A percentile compares a stretch with the other conserved stretches of the same genome.
These are phyloP conservation scores for Anethum foeniculum DNA, from an alignment of 140 eudicot species.

Conservation along the genomic window DNA sequence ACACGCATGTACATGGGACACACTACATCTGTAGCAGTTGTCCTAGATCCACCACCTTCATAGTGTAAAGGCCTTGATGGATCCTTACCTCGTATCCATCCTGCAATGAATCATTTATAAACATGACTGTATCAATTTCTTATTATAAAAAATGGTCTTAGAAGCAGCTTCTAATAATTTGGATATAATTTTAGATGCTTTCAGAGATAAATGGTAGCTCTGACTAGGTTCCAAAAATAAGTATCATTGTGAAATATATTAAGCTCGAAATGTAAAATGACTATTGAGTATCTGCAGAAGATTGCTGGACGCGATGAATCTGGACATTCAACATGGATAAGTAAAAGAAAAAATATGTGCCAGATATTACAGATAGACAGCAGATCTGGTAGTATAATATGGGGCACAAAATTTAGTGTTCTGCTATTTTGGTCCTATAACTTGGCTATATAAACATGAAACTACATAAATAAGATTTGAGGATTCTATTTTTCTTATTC, in stretches of 20 bases:
- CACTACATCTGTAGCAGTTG: slow-evolving; percentile 82
- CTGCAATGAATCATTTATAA: slow-evolving; percentile 33
- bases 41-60: slow-evolving; percentile 94
- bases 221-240: neutral
- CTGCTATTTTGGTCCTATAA: neutral
- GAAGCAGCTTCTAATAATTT: neutral
- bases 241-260: neutral
- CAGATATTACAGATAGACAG: neutral
- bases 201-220: neutral
- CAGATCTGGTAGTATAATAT: neutral
- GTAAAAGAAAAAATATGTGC: neutral
- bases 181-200: neutral
- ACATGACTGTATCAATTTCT: neutral
- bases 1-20: slow-evolving; percentile 99
- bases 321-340: neutral
- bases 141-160: neutral
- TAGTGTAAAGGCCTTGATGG: slow-evolving; percentile 80
- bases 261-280: neutral
- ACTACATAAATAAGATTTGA: neutral
- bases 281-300: neutral
- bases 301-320: neutral
- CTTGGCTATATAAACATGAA: neutral
- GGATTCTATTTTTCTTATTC: neutral
- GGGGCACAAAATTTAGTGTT: neutral
- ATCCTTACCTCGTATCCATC: slow-evolving; percentile 91